A percentile compares a stretch with the other conserved stretches of the same genome.
Conservation (phyloP, 2,329 filamentous ascomycete genomes). For the Xylariaceae sp. region DNA sequence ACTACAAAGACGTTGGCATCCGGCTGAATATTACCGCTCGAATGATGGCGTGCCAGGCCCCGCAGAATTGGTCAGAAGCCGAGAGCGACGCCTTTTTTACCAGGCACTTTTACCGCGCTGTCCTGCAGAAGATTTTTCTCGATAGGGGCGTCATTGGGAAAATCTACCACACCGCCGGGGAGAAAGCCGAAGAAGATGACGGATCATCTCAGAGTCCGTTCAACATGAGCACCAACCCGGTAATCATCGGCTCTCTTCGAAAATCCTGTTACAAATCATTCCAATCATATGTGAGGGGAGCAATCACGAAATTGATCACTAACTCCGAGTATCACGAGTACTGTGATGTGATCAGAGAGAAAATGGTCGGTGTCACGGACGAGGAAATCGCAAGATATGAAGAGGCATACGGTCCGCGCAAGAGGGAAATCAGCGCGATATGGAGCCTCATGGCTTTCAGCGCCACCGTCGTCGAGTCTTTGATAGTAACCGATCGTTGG, state of each 20-base stretch:
- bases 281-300: conserved; percentile 76
- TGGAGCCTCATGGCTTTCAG: conserved; percentile 98
- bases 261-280: conserved; percentile 81
- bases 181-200: conserved; percentile 25
- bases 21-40: conserved; percentile 92
- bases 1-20: conserved; percentile 64
- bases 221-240: conserved; percentile 68
- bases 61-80: conserved; percentile 81
- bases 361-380: conserved; percentile 71
- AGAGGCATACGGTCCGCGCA: conserved; percentile 61
- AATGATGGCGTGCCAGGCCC: conserved; percentile 98
- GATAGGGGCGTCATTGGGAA: conserved; percentile 77
- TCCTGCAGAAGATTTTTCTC: conserved; percentile 89
- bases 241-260: conserved; percentile 83
- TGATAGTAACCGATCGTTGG: conserved; percentile 91
- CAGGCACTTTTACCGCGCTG: conserved; percentile 87
- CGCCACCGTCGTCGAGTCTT: conserved; percentile 82
- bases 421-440: conserved; percentile 81
- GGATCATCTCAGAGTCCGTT: conserved; percentile 44
- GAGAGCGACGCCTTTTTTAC: conserved; percentile 90
- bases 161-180: conserved; percentile 46
- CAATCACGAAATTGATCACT: conserved; percentile 71
- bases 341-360: conserved; percentile 63
- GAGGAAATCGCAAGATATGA: conserved; percentile 76
- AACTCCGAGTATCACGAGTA: conserved; percentile 57